Conservation (phyloP, 768 basidiomycete species). For the Thelephora ganbajun region DNA sequence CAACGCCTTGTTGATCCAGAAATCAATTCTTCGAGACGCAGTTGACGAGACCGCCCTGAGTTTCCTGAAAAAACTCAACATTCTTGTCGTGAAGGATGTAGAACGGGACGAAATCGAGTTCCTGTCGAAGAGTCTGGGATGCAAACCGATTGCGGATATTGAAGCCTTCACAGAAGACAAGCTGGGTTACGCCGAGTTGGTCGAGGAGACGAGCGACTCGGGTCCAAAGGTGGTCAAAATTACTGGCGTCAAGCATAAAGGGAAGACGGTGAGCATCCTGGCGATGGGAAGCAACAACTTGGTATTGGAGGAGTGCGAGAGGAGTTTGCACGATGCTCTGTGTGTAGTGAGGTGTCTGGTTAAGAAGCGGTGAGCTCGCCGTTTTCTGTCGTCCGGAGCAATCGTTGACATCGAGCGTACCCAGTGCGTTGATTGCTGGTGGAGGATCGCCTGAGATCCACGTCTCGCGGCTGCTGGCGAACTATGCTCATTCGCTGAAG, state of each 20-base stretch:
- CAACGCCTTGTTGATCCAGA: slow-evolving; percentile 97
- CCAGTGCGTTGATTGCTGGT: slow-evolving; percentile 83
- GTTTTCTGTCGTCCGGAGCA: background rate
- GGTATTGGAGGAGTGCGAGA: slow-evolving; percentile 93
- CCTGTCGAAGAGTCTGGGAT: slow-evolving; percentile 85
- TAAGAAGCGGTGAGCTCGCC: slow-evolving; percentile 72
- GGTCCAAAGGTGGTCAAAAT: slow-evolving; percentile 90
- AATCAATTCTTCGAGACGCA: slow-evolving; percentile 98
- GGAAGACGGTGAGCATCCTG: slow-evolving; percentile 89
- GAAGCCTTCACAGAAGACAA: slow-evolving; percentile 98
- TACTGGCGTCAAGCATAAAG: slow-evolving; percentile 88
- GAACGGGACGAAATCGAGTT: slow-evolving; percentile 99
- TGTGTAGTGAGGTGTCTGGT: slow-evolving; percentile 97
- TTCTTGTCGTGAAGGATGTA: slow-evolving; percentile 92
- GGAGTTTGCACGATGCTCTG: slow-evolving; percentile 96
- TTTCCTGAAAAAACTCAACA: slow-evolving; percentile 94
- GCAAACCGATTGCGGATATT: slow-evolving; percentile 94
- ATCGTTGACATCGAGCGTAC: background rate
- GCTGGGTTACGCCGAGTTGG: slow-evolving; percentile 88
- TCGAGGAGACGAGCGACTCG: slow-evolving; percentile 73
- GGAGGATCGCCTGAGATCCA: slow-evolving; percentile 98
- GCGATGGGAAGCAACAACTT: slow-evolving; percentile 89
- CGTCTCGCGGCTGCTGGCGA: slow-evolving; percentile 80
- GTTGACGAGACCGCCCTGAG: slow-evolving; percentile 95
- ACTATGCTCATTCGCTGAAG: slow-evolving; percentile 84